Evolutionary conservation across 2,329 filamentous ascomycete species (phyloP), one percentile per base, ranked within the genome.

Genomic region (Fusarium sp.): DNA sequence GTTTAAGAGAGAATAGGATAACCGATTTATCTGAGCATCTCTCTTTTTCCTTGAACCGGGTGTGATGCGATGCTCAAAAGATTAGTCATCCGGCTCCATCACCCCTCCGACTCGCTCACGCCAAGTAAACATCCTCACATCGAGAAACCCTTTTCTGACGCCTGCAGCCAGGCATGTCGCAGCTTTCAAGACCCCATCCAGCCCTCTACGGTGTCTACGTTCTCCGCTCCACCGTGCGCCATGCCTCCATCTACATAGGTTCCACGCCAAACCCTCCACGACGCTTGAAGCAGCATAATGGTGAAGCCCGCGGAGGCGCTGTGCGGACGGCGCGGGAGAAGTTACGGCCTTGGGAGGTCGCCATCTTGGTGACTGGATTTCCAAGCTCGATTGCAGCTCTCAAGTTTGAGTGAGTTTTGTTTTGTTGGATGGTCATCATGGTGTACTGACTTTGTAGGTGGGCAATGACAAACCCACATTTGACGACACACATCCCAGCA

Each of bases 161-260:
- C 46, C 25, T 42, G 49, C 42, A 31, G 25, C 50, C 25, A 71
- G 74, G 69, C 68, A 86, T 85, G 82, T 71, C 80, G 11, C 76
- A 78, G 34, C 72, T 81, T 50, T 67, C 78, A 20, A 87, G 84
- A 72, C 89, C 85, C 0, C 93, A 98, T 20, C 95, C 95, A 9
- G 90, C 94, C 1, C 90, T 97, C 70, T 98, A 98, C 77, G 93
- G 92, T 72, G 96, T 96, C 77, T 98, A 99, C 78, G 87, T 98
- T 14, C 87, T 98, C 34, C 91, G 94, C 18, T 97, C 95, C 0
- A 93, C 90, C 0, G 85, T 93, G 9, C 86, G 88, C 49, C 89
- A 89, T 76, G 85, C 86, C 27, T 88, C 86, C 2, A 85, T 95
- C 27, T 99, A 99, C 79, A 91, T 98, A 59, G 96, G 96, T 58